Conservation (phyloP, 2,329 filamentous ascomycete species). For the Colletotrichum australisinense region DNA sequence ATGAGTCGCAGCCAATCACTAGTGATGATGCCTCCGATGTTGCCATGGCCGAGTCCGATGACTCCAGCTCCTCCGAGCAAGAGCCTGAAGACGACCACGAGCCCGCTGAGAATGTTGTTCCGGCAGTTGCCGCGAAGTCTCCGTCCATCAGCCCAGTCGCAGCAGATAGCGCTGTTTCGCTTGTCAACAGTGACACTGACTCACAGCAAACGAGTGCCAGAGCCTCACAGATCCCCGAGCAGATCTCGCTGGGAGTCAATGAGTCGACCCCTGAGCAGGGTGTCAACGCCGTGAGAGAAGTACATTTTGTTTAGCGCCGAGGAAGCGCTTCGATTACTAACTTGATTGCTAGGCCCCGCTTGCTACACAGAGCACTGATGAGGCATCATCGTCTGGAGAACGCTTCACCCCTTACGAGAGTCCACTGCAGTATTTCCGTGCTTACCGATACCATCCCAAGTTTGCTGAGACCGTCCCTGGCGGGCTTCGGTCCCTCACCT, state of each 20-base stretch:
- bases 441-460: constrained; percentile 88
- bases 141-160: constrained; percentile 50
- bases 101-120: constrained; percentile 56
- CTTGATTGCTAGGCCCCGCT: constrained; percentile 38
- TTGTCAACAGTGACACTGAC: constrained; percentile 43
- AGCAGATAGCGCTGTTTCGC: constrained; percentile 37
- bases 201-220: constrained; percentile 39
- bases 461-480: constrained; percentile 77
- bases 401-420: constrained; percentile 77
- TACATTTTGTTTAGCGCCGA: constrained; percentile 49
- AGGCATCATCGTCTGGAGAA: constrained; percentile 19
- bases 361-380: constrained; percentile 33
- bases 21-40: constrained; percentile 32
- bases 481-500: constrained; percentile 90
- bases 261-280: constrained; percentile 41
- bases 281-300: constrained; percentile 52
- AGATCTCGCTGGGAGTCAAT: constrained; percentile 36
- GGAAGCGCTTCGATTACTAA: constrained; percentile 17
- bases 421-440: constrained; percentile 83
- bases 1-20: constrained; percentile 18
- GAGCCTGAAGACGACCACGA: constrained; percentile 62
- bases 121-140: constrained; percentile 67
- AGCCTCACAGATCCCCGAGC: constrained; percentile 34
- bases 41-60: constrained; percentile 34
- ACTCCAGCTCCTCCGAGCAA: constrained; percentile 31